Conservation (phyloP, 2,329 filamentous ascomycete genomes). For the Balansia obtecta region DNA sequence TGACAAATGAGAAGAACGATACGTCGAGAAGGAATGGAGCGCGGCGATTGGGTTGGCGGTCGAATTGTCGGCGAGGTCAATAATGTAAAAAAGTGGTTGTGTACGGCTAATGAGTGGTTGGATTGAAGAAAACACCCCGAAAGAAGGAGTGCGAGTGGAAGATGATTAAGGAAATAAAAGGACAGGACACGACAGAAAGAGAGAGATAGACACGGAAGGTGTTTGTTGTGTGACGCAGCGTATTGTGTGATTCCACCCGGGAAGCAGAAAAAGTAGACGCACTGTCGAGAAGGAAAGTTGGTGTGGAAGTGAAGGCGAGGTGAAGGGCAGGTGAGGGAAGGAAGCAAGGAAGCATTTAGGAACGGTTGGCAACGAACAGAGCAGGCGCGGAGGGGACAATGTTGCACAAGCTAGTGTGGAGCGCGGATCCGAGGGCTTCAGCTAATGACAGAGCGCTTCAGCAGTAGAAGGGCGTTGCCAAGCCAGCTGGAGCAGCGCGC, state of each 20-base stretch:
- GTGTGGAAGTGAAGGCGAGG: background rate
- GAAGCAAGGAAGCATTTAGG: background rate
- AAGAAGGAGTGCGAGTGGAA: background rate
- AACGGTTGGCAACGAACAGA: background rate
- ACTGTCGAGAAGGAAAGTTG: background rate
- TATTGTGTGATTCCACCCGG: background rate
- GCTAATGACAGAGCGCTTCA: background rate
- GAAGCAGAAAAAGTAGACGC: background rate
- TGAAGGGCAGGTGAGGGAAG: background rate
- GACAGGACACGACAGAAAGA: background rate
- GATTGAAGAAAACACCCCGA: background rate
- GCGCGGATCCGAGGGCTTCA: background rate
- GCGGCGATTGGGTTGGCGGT: background rate
- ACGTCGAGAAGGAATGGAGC: conserved; percentile 4
- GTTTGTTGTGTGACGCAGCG: background rate
- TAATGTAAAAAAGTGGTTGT: conserved; percentile 5
- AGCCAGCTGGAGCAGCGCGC: no score
- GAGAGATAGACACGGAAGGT: background rate
- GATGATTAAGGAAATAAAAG: background rate
- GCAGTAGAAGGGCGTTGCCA: no score
- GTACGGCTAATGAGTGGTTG: background rate
- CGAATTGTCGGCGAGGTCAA: conserved; percentile 2
- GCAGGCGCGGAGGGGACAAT: background rate
- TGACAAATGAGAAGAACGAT: background rate
- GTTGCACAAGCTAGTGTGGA: background rate